Evolutionary conservation across 2,329 filamentous ascomycete species (phyloP).

Genomic region (Pseudovirgaria hyperparasitica): DNA sequence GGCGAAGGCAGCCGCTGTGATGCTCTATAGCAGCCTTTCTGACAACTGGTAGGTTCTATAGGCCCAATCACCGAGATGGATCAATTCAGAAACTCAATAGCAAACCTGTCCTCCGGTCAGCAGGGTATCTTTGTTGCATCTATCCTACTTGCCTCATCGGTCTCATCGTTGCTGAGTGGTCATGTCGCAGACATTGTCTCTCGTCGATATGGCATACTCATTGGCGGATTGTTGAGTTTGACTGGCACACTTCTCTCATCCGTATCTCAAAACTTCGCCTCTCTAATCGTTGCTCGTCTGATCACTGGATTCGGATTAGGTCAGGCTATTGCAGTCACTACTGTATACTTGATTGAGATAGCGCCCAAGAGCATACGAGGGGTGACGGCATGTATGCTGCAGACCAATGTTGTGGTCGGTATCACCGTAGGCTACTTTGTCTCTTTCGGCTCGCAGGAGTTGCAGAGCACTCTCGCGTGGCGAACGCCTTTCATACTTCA

Average conservation of each 20-base stretch:
- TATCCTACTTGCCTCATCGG: slow-evolving; percentile 1
- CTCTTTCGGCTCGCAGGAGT: slow-evolving; percentile 37
- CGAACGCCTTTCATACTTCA: slow-evolving; percentile 16
- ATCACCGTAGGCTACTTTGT: slow-evolving; percentile 44
- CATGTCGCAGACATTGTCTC: slow-evolving; percentile 1
- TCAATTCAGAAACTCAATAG: slow-evolving; percentile 1
- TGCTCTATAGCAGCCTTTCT: too few relatives aligned
- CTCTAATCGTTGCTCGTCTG: slow-evolving; percentile 1
- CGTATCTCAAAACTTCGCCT: not conserved
- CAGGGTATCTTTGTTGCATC: slow-evolving; percentile 1
- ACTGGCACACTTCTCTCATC: not conserved
- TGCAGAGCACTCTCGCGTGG: slow-evolving; percentile 15
- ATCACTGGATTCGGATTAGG: slow-evolving; percentile 1
- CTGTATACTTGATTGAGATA: slow-evolving; percentile 1
- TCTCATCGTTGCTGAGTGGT: slow-evolving; percentile 1
- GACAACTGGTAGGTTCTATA: too few relatives aligned
- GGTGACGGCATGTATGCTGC: slow-evolving; percentile 36
- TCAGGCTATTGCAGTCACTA: not conserved
- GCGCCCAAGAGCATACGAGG: slow-evolving; percentile 1
- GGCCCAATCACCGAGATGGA: slow-evolving; percentile 1
- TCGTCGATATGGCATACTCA: slow-evolving; percentile 1
- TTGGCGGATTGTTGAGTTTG: not conserved
- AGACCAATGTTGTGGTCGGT: slow-evolving; percentile 37
- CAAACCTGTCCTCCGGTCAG: not conserved
- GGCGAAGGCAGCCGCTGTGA: too few relatives aligned